Percentiles rank a stretch among this genome's conserved stretches.
These are phyloP conservation scores for Globisporangium nodosum DNA, from an alignment of 352 stramenopile genomes.

Conservation along the genomic window DNA sequence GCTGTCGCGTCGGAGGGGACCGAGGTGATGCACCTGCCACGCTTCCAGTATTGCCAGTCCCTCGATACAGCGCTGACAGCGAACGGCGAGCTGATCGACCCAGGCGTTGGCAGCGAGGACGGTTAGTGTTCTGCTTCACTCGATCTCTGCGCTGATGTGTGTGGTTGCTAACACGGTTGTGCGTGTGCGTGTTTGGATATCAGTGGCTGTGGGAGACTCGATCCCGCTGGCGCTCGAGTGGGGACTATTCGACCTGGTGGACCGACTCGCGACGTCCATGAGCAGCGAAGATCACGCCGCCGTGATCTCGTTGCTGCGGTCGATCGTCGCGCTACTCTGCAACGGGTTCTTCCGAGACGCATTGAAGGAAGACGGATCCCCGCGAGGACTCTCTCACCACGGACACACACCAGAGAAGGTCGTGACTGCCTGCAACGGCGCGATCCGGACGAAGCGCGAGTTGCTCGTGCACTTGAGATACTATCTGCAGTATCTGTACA, in stretches of 20 bases:
- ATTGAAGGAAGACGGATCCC: slow-evolving; percentile 13
- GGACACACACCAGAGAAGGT: slow-evolving; percentile 24
- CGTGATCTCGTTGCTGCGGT: slow-evolving; percentile 50
- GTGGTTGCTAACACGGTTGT: neutral
- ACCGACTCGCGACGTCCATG: slow-evolving; percentile 69
- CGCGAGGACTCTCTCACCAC: slow-evolving; percentile 10
- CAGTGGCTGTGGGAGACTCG: slow-evolving; percentile 50
- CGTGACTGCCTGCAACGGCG: slow-evolving; percentile 36
- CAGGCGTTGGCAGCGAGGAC: slow-evolving; percentile 31
- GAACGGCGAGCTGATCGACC: slow-evolving; percentile 57
- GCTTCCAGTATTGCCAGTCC: slow-evolving; percentile 75
- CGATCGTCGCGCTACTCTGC: slow-evolving; percentile 40
- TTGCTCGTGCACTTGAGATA: slow-evolving; percentile 62
- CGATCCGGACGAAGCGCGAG: slow-evolving; percentile 40
- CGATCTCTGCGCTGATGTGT: neutral
- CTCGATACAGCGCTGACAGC: slow-evolving; percentile 70
- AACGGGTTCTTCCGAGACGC: slow-evolving; percentile 58
- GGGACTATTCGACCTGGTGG: slow-evolving; percentile 60
- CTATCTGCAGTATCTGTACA: slow-evolving; percentile 68
- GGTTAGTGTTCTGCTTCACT: slow-evolving; percentile 20
- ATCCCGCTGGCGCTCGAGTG: slow-evolving; percentile 66
- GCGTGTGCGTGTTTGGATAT: slow-evolving; percentile 10
- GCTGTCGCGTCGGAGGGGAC: slow-evolving; percentile 20
- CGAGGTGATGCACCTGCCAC: slow-evolving; percentile 30
- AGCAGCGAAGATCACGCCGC: slow-evolving; percentile 77